Percentiles rank a stretch among this genome's conserved stretches.
phyloP scores from a whole-genome alignment of 345 rosid genomes.

The Boechera divaricarpa region DNA sequence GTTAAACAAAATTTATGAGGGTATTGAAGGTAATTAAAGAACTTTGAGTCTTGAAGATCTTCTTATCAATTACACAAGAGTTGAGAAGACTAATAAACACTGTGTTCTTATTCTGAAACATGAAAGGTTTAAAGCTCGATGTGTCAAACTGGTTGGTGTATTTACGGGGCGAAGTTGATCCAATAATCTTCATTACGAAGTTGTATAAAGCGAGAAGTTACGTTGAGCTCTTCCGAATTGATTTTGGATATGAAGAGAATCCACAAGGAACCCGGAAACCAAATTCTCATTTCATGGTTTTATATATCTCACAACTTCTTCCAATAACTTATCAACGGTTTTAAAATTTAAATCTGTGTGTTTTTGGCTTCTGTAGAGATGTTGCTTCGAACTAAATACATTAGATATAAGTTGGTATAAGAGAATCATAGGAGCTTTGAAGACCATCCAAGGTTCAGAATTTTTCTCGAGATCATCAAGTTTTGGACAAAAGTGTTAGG shows the following conservation, averaged over 20 bases:
- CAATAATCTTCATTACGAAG: slow-evolving; percentile 29
- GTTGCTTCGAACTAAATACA: slow-evolving; percentile 14
- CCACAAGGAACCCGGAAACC: slow-evolving; percentile 37
- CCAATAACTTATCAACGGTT: background rate
- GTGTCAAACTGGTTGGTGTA: slow-evolving; percentile 18
- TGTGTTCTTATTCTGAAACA: background rate
- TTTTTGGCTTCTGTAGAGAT: slow-evolving; percentile 13
- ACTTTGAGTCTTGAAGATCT: slow-evolving; percentile 16
- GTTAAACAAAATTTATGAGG: background rate
- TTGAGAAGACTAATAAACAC: slow-evolving; percentile 6
- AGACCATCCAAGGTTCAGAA: slow-evolving; percentile 37
- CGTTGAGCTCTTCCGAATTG: slow-evolving; percentile 25
- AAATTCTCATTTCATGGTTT: slow-evolving; percentile 30
- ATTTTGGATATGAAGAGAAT: slow-evolving; percentile 41
- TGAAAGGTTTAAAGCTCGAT: slow-evolving; percentile 29
- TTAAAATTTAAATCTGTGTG: background rate
- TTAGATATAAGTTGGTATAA: slow-evolving; percentile 29
- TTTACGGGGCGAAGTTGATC: slow-evolving; percentile 32
- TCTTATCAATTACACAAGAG: slow-evolving; percentile 4
- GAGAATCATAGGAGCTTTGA: slow-evolving; percentile 32
- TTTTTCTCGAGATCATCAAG: slow-evolving; percentile 1
- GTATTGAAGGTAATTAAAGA: slow-evolving; percentile 27
- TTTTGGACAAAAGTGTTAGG: background rate
- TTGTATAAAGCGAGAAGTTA: slow-evolving; percentile 27
- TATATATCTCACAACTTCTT: slow-evolving; percentile 15